phyloP scores from a whole-genome alignment of 768 basidiomycete species.

The Peribolospora baueri region DNA sequence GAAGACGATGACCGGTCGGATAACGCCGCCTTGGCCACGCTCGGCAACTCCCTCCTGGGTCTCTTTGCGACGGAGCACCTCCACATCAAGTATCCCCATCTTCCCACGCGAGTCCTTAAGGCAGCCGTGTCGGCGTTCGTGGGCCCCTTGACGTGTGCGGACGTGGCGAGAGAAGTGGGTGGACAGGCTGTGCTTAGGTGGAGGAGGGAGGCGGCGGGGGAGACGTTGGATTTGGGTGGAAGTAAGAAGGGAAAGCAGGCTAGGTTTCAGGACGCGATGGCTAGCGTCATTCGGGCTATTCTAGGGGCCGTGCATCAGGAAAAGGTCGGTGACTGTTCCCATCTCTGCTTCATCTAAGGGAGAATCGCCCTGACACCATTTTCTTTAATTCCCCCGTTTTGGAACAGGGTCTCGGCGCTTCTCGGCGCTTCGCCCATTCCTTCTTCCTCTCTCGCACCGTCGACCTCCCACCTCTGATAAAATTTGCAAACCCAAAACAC shows the following conservation, averaged over 20 bases:
- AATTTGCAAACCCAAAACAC: conserved; percentile 58
- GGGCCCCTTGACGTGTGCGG: conserved; percentile 57
- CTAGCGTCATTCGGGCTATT: conserved; percentile 62
- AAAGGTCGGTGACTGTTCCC: conserved; percentile 27
- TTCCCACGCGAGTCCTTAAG: conserved; percentile 76
- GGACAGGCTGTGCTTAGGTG: conserved; percentile 52
- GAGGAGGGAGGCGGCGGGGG: conserved; percentile 39
- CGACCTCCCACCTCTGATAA: conserved; percentile 53
- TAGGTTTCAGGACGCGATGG: conserved; percentile 63
- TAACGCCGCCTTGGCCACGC: conserved; percentile 46
- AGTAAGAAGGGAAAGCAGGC: conserved; percentile 24
- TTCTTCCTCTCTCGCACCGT: conserved; percentile 69
- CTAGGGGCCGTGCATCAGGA: conserved; percentile 73
- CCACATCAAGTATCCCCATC: conserved; percentile 54
- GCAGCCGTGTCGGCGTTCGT: conserved; percentile 80
- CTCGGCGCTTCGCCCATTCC: conserved; percentile 68
- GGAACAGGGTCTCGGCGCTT: conserved; percentile 34
- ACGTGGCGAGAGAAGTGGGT: conserved; percentile 62
- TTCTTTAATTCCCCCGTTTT: background rate
- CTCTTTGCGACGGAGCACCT: conserved; percentile 70
- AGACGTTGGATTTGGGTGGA: background rate
- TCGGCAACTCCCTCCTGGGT: conserved; percentile 75
- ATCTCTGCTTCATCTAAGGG: background rate
- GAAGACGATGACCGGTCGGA: conserved; percentile 17
- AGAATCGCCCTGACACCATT: background rate